Base-by-base conservation (phyloP, 495 filamentous ascomycete genomes). In the Penicillium nucicola region DNA sequence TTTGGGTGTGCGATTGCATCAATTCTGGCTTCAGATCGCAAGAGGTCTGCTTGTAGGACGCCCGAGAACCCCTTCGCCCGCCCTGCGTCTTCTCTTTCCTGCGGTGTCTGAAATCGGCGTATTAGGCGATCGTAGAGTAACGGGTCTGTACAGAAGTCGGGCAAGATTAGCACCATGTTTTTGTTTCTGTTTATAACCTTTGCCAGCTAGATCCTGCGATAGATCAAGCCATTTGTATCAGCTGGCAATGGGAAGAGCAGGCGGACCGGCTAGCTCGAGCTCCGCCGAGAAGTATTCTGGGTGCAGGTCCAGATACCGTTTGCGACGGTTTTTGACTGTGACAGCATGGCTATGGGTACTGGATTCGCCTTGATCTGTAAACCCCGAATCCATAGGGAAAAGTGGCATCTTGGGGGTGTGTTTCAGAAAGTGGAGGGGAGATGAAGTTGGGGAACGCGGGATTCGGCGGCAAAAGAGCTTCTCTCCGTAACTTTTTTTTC, bases 91-190 rank as follows among this genome's bases (percentile, higher is more conserved):
- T 90, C 85, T 44, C 88, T 77, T 69, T 95, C 89, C 12, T 77
- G 75, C 12, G 85, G 64, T 3, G 82, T 83, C 45, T 89, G 88
- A 66, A 91, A 92, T 52, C 84, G 85, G 37, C 87, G 84, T 57
- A 95, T 81, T 12, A 91, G 74, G 45, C 81, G 80, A 62, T 92
- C 88, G 71, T 95, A 91, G 36, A 90, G 77, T 18, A 92, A 72
- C 0, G 89, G 88, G 66, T 91, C 88, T 87, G 70, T 42, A 54
- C 42, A 48, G 33, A 31, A 50, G 37, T 49, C 13, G 18, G 33
- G 4, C 30, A 40, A 30, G 72, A 58, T 62, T 58, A 60, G 61
- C 49, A 49, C 49, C 22, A 31, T 15, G 14, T 51, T 47, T 43
- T 30, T 12, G 4, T 15, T 48, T 36, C 33, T 30, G 48, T 45